Evolutionary conservation across 2,329 filamentous ascomycete genomes (phyloP), one percentile per base, ranked within the genome.

Genomic region (Trichoderma simmonsii): DNA sequence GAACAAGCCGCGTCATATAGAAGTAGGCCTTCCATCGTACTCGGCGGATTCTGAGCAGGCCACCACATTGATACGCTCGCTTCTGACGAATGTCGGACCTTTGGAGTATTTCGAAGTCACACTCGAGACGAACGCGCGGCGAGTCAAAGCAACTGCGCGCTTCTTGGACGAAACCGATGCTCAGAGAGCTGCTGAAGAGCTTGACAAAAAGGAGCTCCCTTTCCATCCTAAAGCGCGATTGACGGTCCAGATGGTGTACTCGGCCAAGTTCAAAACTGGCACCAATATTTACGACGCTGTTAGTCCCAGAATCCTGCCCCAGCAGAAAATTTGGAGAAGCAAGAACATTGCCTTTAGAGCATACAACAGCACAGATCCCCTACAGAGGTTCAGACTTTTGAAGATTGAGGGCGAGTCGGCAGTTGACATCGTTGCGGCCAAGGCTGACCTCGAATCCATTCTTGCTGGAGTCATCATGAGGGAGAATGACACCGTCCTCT

Each of bases 91-190:
- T 0, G 65, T 80, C 12, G 82, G 82, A 0, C 76, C 78, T 0
- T 61, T 85, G 4, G 81, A 82, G 72, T 77, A 73, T 61, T 83
- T 80, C 77, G 76, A 80, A 18, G 71, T 78, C 3, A 75, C 71
- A 0, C 70, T 68, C 0, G 73, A 76, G 6, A 64, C 73, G 4
- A 69, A 73, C 0, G 78, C 79, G 3, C 83, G 81, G 68, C 77
- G 83, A 4, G 72, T 81, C 18, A 84, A 84, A 73, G 84, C 80
- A 0, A 79, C 76, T 18, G 84, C 81, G 1, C 75, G 77, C 3
- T 87, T 85, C 59, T 28, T 76, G 7, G 75, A 82, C 1, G 81
- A 83, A 54, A 75, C 75, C 0, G 79, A 83, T 43, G 84, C 84
- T 0, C 73, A 73, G 51, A 74, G 78, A 15, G 83, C 71, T 28